Evolutionary conservation across 108 stramenopile species (phyloP).

Genomic region (Phaeodactylum tricornutum): DNA sequence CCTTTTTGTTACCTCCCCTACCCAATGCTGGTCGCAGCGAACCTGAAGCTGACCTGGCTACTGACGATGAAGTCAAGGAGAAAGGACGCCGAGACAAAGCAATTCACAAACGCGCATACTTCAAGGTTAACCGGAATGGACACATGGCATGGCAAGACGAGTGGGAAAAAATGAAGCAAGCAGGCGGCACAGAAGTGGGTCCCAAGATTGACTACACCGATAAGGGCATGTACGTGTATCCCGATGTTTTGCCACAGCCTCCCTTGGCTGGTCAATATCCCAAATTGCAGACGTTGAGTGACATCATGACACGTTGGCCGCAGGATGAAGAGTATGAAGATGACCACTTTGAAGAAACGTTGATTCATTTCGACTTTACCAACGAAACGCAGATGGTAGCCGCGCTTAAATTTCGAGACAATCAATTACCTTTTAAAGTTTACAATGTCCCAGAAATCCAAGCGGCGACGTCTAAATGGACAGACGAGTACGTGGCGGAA

Average conservation of each 20-base stretch:
- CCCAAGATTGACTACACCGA: slow-evolving; percentile 8
- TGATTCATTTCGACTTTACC: slow-evolving; percentile 74
- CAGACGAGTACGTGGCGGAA: slow-evolving; percentile 64
- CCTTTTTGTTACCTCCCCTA: slow-evolving; percentile 2
- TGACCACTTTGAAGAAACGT: slow-evolving; percentile 26
- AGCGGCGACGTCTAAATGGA: slow-evolving; percentile 62
- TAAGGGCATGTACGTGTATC: slow-evolving; percentile 3
- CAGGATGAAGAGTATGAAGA: slow-evolving; percentile 64
- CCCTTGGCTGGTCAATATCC: slow-evolving; percentile 46
- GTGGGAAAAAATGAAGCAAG: slow-evolving; percentile 5
- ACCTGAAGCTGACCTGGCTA: not conserved
- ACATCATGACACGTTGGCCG: slow-evolving; percentile 60
- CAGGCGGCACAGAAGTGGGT: not conserved
- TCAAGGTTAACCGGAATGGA: not conserved
- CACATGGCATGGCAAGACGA: slow-evolving; percentile 4
- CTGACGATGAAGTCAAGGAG: not conserved
- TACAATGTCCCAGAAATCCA: slow-evolving; percentile 71
- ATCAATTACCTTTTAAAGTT: slow-evolving; percentile 74
- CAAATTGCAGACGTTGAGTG: slow-evolving; percentile 29
- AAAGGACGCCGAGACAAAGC: not conserved
- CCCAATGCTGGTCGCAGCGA: not conserved
- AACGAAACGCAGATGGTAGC: slow-evolving; percentile 41
- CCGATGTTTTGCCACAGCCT: not conserved
- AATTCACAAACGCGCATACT: not conserved
- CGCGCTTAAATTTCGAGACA: slow-evolving; percentile 54